A percentile compares a stretch with the other conserved stretches of the same genome.
phyloP scores from a whole-genome alignment of 345 rosid genomes.

The Moringa oleifera region DNA sequence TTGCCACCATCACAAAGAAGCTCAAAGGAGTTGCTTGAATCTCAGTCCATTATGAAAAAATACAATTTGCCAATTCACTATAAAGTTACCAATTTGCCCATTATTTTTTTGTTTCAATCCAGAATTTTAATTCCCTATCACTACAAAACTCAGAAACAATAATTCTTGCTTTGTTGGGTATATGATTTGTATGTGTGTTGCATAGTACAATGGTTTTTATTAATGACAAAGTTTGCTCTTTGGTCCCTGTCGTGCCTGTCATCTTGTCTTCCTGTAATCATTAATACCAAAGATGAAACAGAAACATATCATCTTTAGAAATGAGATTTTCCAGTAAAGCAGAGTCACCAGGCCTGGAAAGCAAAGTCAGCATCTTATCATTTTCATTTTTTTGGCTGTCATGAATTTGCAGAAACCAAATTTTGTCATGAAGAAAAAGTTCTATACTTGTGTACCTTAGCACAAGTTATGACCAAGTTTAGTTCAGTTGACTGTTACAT shows the following conservation, averaged over 20 bases:
- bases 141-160: constrained; percentile 17
- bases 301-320: too few relatives aligned
- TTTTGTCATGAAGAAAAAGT: too few relatives aligned
- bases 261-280: too few relatives aligned
- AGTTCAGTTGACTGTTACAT: too few relatives aligned
- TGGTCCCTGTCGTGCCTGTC: neutral
- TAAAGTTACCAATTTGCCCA: constrained; percentile 6
- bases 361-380: too few relatives aligned
- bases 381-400: too few relatives aligned
- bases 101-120: constrained; percentile 3
- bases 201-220: constrained; percentile 11
- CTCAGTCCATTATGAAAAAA: neutral
- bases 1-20: constrained; percentile 81
- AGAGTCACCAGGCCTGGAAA: too few relatives aligned
- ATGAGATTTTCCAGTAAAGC: too few relatives aligned
- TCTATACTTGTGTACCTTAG: too few relatives aligned
- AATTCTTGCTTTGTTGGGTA: constrained; percentile 17
- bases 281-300: too few relatives aligned
- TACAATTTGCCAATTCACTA: neutral
- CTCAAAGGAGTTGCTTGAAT: constrained; percentile 59
- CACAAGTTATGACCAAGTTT: too few relatives aligned
- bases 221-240: constrained; percentile 18
- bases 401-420: too few relatives aligned
- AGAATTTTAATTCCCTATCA: constrained; percentile 12
- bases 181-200: constrained; percentile 20